A percentile compares a stretch with the other conserved stretches of the same genome.
Evolutionary conservation across 345 rosid genomes (phyloP).

Genomic region (Citrus trifoliata): DNA sequence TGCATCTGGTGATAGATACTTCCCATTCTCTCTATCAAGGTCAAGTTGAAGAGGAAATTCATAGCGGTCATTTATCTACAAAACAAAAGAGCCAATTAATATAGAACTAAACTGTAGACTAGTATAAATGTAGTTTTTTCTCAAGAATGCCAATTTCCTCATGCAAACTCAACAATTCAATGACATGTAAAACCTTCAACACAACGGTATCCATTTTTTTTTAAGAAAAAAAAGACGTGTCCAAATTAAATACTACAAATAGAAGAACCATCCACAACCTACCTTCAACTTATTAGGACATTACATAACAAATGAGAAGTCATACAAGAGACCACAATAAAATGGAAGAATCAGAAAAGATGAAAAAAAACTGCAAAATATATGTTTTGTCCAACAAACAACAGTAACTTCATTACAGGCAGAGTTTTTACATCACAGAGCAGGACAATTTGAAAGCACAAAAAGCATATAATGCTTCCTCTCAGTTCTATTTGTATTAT

Average conservation of each 20-base stretch:
- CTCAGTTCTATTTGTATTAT: not conserved
- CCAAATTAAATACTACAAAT: not conserved
- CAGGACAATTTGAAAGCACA: not conserved
- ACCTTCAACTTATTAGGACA: not conserved
- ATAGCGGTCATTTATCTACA: constrained; percentile 90
- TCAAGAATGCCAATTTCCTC: not conserved
- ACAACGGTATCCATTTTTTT: too few relatives aligned
- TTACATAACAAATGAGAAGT: not conserved
- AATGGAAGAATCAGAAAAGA: not conserved
- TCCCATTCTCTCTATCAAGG: constrained; percentile 83
- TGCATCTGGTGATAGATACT: constrained; percentile 87
- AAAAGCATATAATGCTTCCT: not conserved
- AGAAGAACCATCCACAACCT: not conserved
- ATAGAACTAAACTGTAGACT: constrained; percentile 4
- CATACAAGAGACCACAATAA: not conserved
- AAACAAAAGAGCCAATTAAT: constrained; percentile 7
- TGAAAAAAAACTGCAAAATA: not conserved
- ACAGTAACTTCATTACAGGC: not conserved
- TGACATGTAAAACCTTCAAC: not conserved
- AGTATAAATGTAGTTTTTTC: not conserved
- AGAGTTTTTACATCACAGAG: not conserved
- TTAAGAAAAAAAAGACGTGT: too few relatives aligned
- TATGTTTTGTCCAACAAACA: not conserved
- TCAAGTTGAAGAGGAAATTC: constrained; percentile 96
- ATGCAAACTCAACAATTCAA: not conserved